phyloP scores from a whole-genome alignment of 208 protist genomes.

The Endotrypanum monterogeii region DNA sequence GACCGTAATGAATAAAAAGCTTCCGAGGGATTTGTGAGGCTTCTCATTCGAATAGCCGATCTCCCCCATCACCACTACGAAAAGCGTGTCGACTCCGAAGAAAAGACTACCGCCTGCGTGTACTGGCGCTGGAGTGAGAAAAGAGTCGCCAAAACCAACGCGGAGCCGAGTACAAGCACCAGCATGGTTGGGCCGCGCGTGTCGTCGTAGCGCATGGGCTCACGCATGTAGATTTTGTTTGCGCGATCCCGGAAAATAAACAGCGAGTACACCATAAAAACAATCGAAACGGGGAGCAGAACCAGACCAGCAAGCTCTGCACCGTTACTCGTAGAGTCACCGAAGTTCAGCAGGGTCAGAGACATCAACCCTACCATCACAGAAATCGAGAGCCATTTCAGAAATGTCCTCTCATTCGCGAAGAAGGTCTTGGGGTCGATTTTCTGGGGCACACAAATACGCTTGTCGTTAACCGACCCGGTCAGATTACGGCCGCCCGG shows the following conservation, averaged over 20 bases:
- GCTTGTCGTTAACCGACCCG: constrained; percentile 85
- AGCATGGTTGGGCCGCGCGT: constrained; percentile 88
- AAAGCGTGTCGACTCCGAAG: constrained; percentile 61
- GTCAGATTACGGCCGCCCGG: constrained; percentile 74
- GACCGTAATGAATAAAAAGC: not conserved
- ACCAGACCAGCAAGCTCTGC: constrained; percentile 82
- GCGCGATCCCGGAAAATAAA: constrained; percentile 88
- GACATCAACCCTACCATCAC: constrained; percentile 91
- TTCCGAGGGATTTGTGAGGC: too few relatives aligned
- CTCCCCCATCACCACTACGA: constrained; percentile 17
- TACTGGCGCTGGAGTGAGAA: constrained; percentile 89
- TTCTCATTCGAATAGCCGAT: not conserved
- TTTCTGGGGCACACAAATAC: constrained; percentile 91
- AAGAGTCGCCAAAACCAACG: constrained; percentile 78
- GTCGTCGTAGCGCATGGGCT: constrained; percentile 92
- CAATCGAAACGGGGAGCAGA: constrained; percentile 80
- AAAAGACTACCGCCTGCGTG: constrained; percentile 51
- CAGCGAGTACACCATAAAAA: constrained; percentile 92
- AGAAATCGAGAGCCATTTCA: constrained; percentile 93
- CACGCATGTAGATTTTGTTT: constrained; percentile 92
- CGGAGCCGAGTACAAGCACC: constrained; percentile 75
- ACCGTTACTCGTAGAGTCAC: constrained; percentile 75
- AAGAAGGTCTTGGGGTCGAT: constrained; percentile 94
- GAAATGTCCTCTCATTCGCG: constrained; percentile 92
- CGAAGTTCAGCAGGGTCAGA: constrained; percentile 85